These are phyloP conservation scores for Zygosaccharomyces rouxii DNA, from an alignment of 805 yeast genomes.

Conservation along the genomic window DNA sequence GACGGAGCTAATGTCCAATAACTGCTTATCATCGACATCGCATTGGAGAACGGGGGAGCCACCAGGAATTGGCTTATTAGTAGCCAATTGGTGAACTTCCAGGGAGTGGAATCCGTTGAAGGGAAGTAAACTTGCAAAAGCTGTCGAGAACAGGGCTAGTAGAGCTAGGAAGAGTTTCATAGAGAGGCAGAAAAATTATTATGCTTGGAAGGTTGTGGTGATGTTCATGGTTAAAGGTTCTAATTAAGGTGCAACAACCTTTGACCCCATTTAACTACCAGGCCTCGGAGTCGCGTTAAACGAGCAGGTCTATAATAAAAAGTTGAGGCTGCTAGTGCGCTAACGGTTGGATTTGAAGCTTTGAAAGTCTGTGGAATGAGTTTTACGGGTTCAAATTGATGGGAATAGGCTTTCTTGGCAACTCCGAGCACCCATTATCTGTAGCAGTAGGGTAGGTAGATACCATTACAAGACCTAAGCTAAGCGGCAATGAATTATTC, in stretches of 20 bases:
- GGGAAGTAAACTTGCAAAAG: neutral
- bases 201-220: neutral
- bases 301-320: neutral
- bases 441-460: neutral
- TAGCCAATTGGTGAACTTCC: neutral
- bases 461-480: neutral
- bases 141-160: neutral
- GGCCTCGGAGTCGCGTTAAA: neutral
- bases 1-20: constrained; percentile 57
- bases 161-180: neutral
- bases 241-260: neutral
- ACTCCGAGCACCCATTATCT: no score
- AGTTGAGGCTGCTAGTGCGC: neutral
- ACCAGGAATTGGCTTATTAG: constrained; percentile 77
- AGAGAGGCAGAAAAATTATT: neutral
- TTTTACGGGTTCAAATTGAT: neutral
- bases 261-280: neutral
- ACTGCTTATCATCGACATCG: constrained; percentile 59
- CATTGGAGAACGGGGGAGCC: constrained; percentile 80
- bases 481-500: neutral
- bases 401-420: no score
- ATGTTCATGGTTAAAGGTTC: neutral
- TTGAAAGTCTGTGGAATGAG: neutral
- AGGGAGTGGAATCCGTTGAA: neutral
- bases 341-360: neutral